Evolutionary conservation across 768 basidiomycete genomes (phyloP).

Genomic region (Lactifluus pinguis): DNA sequence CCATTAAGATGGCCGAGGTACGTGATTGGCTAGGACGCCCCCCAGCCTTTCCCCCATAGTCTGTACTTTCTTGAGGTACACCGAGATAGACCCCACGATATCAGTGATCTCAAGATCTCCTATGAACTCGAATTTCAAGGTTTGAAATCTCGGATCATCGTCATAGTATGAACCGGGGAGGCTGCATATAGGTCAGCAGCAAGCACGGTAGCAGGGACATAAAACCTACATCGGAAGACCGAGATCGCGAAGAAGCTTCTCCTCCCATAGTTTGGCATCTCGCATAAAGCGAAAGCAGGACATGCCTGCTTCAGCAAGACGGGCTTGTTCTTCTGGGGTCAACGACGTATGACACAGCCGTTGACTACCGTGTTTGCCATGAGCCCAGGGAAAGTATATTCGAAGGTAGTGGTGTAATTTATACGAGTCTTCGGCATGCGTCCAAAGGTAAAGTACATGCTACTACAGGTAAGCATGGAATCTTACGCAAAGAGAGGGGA

Average conservation of each 20-base stretch:
- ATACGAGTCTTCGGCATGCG: slow-evolving; percentile 11
- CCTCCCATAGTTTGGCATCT: slow-evolving; percentile 14
- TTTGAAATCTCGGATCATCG: slow-evolving; percentile 1
- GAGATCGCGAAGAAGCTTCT: slow-evolving; percentile 1
- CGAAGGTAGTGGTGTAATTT: slow-evolving; percentile 11
- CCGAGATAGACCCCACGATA: slow-evolving; percentile 1
- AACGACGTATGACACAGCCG: slow-evolving; percentile 4
- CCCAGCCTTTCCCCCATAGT: slow-evolving; percentile 2
- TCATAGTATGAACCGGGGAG: slow-evolving; percentile 4
- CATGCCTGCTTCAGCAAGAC: slow-evolving; percentile 4
- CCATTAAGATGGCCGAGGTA: not conserved
- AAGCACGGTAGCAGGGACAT: not conserved
- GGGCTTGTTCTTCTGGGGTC: slow-evolving; percentile 7
- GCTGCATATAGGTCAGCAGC: not conserved
- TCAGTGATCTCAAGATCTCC: slow-evolving; percentile 4
- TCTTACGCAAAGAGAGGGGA: not conserved
- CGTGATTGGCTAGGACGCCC: not conserved
- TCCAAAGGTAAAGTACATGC: slow-evolving; percentile 15
- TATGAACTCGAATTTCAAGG: slow-evolving; percentile 2
- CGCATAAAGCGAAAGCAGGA: slow-evolving; percentile 13
- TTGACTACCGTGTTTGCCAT: slow-evolving; percentile 5
- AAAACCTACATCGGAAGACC: not conserved
- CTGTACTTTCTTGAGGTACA: slow-evolving; percentile 11
- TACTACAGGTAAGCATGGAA: not conserved
- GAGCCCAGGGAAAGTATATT: slow-evolving; percentile 16